A percentile compares a stretch with the other conserved stretches of the same genome.
Evolutionary conservation across 1,284 basidiomycete genomes (phyloP).

Genomic region (Ceratobasidium sp.): DNA sequence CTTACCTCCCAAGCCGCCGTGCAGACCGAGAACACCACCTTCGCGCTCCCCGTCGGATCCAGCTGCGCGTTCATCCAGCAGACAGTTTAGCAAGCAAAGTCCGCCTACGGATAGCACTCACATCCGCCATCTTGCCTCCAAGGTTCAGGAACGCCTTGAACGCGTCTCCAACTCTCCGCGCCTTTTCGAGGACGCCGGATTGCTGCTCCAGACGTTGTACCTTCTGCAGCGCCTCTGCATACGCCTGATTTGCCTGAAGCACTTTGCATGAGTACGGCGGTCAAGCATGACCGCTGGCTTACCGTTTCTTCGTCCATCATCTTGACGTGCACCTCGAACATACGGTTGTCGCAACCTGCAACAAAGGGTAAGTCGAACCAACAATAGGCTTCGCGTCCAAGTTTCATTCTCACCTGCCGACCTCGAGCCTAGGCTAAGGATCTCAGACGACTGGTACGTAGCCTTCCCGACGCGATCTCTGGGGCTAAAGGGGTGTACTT

Average conservation of each 20-base stretch:
- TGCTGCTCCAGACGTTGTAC: background rate
- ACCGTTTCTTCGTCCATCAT: background rate
- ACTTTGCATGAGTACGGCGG: background rate
- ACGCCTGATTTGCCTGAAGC: background rate
- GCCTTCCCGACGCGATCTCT: no score
- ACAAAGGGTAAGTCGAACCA: no score
- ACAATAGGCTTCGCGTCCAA: no score
- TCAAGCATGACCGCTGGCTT: background rate
- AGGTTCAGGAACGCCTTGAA: constrained; percentile 1
- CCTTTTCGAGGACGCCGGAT: background rate
- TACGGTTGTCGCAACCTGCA: no score
- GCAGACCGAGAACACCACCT: constrained; percentile 1
- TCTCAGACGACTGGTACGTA: no score
- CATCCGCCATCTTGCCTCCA: background rate
- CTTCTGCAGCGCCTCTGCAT: background rate
- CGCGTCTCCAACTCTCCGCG: background rate
- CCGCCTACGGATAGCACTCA: background rate
- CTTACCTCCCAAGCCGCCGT: constrained; percentile 18
- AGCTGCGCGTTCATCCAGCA: background rate
- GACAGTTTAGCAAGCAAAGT: no score
- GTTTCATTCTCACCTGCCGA: no score
- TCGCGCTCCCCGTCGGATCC: background rate
- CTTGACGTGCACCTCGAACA: background rate
- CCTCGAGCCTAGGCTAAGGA: no score
- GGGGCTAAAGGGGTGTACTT: no score